Percentiles rank a stretch among this genome's conserved stretches.
phyloP scores from a whole-genome alignment of 2,329 filamentous ascomycete genomes.

The Penicillium sp. region DNA sequence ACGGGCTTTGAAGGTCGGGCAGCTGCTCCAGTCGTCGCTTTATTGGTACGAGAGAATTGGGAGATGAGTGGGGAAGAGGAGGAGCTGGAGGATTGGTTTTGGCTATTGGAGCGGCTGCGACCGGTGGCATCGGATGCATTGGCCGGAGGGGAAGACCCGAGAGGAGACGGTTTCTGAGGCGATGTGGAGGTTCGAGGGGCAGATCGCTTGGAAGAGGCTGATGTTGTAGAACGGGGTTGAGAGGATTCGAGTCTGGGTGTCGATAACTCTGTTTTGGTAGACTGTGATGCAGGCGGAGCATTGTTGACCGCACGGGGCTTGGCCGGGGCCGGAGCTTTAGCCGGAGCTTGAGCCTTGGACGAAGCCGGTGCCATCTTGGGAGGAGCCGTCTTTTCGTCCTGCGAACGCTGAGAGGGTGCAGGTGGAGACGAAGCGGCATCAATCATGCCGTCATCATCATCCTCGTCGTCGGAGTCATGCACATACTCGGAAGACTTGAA shows the following conservation, averaged over 20 bases:
- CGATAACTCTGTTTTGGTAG: constrained; percentile 21
- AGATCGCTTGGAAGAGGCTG: constrained; percentile 33
- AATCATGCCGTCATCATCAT: constrained; percentile 43
- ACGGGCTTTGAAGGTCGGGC: constrained; percentile 19
- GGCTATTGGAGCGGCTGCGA: constrained; percentile 38
- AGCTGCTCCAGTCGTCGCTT: constrained; percentile 15
- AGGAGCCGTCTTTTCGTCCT: constrained; percentile 12
- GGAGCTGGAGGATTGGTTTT: constrained; percentile 43
- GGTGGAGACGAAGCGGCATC: constrained; percentile 25
- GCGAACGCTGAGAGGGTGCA: constrained; percentile 18
- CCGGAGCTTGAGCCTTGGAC: constrained; percentile 15
- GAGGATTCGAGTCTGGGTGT: constrained; percentile 22
- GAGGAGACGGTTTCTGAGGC: constrained; percentile 57
- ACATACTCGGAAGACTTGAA: constrained; percentile 53
- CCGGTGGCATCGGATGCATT: constrained; percentile 56
- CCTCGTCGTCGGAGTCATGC: constrained; percentile 49
- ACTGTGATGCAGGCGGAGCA: constrained; percentile 24
- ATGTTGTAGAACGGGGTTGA: constrained; percentile 18
- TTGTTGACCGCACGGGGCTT: constrained; percentile 20
- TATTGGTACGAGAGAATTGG: constrained; percentile 32
- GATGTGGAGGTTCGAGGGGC: constrained; percentile 45
- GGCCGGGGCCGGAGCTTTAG: constrained; percentile 15
- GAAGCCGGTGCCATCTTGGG: too few species aligned
- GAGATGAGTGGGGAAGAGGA: constrained; percentile 43
- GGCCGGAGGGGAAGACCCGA: constrained; percentile 57